Evolutionary conservation across 2,329 filamentous ascomycete species (phyloP).

Genomic region (Aspergillus brasiliensis): DNA sequence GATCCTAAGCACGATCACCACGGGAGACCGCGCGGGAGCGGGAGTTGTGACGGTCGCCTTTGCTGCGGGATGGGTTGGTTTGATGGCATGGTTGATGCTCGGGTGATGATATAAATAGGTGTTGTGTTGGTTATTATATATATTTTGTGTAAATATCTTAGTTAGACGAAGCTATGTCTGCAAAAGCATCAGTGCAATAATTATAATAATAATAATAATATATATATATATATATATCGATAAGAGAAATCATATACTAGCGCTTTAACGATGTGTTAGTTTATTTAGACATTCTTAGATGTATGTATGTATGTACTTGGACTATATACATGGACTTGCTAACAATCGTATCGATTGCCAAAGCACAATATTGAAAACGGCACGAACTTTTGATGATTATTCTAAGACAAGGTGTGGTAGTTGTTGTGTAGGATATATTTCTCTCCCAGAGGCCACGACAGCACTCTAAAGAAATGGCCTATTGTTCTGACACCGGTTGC

Average conservation of each 20-base stretch:
- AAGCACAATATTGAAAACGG: too few relatives aligned
- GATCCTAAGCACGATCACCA: slow-evolving; percentile 23
- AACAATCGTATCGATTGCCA: too few relatives aligned
- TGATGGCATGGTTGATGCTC: slow-evolving; percentile 36
- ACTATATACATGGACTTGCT: not conserved
- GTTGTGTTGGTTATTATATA: not conserved
- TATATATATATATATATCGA: not conserved
- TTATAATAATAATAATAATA: not conserved
- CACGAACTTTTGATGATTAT: too few relatives aligned
- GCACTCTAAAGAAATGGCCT: not conserved
- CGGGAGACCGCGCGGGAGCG: slow-evolving; percentile 43
- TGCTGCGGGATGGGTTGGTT: slow-evolving; percentile 29
- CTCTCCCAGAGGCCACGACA: too few relatives aligned
- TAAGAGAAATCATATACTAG: not conserved
- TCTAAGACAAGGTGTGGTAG: too few relatives aligned
- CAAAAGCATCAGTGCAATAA: too few relatives aligned
- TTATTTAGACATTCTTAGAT: not conserved
- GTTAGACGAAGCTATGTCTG: not conserved
- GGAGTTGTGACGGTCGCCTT: slow-evolving; percentile 40
- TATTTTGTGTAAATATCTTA: not conserved
- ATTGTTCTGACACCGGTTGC: not conserved
- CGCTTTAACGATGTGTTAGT: too few relatives aligned
- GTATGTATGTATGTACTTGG: not conserved
- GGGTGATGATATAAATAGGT: slow-evolving; percentile 17
- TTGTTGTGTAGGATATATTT: too few relatives aligned